Conservation (phyloP, 2,329 filamentous ascomycete species). For the Gyromitra esculenta region DNA sequence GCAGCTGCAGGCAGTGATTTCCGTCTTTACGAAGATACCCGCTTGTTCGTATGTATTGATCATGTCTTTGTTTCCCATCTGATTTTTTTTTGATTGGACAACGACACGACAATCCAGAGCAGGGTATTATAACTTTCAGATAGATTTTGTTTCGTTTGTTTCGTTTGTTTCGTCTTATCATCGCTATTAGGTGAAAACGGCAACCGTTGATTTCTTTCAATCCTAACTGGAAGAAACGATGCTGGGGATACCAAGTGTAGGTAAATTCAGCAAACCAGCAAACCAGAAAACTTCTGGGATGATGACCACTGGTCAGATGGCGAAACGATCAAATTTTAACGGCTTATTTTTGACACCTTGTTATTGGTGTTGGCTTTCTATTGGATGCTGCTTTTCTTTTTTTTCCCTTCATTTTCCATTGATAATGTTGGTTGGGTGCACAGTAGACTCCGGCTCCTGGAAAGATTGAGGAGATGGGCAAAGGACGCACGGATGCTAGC, state of each 20-base stretch:
- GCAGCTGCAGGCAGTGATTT: slow-evolving; percentile 1
- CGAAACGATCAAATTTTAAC: slow-evolving; percentile 34
- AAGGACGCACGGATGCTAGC: slow-evolving; percentile 42
- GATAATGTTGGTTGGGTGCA: slow-evolving; percentile 30
- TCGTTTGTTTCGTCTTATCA: slow-evolving; percentile 36
- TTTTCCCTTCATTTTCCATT: slow-evolving; percentile 25
- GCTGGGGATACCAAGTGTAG: neutral
- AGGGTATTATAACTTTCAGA: neutral
- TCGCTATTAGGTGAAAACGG: neutral
- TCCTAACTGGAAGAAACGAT: slow-evolving; percentile 27
- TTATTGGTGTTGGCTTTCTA: slow-evolving; percentile 14
- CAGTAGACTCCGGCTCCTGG: slow-evolving; percentile 22
- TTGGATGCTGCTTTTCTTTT: slow-evolving; percentile 20
- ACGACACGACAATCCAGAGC: slow-evolving; percentile 1
- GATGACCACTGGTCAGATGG: slow-evolving; percentile 25
- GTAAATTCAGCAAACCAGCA: slow-evolving; percentile 2
- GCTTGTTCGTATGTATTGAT: neutral
- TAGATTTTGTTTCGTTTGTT: slow-evolving; percentile 3
- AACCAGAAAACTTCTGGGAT: slow-evolving; percentile 7
- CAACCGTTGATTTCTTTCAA: slow-evolving; percentile 3
- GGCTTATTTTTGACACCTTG: slow-evolving; percentile 34
- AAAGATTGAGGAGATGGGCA: slow-evolving; percentile 11
- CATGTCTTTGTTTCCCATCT: slow-evolving; percentile 3
- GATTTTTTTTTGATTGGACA: slow-evolving; percentile 16
- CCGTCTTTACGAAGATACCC: neutral